Conservation (phyloP, 164 flowering plant genomes). For the Saururus chinensis region DNA sequence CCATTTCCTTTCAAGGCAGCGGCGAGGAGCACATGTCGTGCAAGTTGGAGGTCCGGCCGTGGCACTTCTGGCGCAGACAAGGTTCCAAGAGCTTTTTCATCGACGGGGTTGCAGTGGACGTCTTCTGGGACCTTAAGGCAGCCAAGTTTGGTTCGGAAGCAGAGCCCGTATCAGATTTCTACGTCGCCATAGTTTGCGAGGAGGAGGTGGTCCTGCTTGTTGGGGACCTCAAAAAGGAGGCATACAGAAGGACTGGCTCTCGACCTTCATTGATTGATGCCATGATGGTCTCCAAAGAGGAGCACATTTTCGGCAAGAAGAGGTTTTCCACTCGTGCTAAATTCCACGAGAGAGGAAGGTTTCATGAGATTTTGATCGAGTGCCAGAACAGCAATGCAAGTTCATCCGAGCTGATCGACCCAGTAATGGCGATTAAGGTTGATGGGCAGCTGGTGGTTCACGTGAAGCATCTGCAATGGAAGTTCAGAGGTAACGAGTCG, state of each 20-base stretch:
- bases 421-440: slow-evolving; percentile 64
- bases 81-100: slow-evolving; percentile 43
- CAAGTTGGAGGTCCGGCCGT: slow-evolving; percentile 68
- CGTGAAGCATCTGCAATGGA: slow-evolving; percentile 71
- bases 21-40: slow-evolving; percentile 33
- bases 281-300: slow-evolving; percentile 44
- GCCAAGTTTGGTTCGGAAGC: slow-evolving; percentile 55
- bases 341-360: slow-evolving; percentile 41
- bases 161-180: slow-evolving; percentile 56
- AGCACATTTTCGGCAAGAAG: slow-evolving; percentile 53
- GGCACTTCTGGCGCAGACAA: slow-evolving; percentile 64
- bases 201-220: slow-evolving; percentile 53
- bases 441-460: slow-evolving; percentile 53
- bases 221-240: slow-evolving; percentile 63
- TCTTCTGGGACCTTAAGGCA: slow-evolving; percentile 60
- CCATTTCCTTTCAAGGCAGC: slow-evolving; percentile 42
- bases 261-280: slow-evolving; percentile 55
- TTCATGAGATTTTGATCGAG: slow-evolving; percentile 55
- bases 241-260: slow-evolving; percentile 47
- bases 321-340: slow-evolving; percentile 39
- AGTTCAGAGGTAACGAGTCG: slow-evolving; percentile 62
- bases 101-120: slow-evolving; percentile 30
- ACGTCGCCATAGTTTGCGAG: slow-evolving; percentile 55
- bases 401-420: slow-evolving; percentile 20
- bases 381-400: slow-evolving; percentile 22